Percentiles rank a stretch among this genome's conserved stretches.
phyloP scores from a whole-genome alignment of 2,329 filamentous ascomycete genomes.

The Ophiocordyceps camponoti-saundersi region DNA sequence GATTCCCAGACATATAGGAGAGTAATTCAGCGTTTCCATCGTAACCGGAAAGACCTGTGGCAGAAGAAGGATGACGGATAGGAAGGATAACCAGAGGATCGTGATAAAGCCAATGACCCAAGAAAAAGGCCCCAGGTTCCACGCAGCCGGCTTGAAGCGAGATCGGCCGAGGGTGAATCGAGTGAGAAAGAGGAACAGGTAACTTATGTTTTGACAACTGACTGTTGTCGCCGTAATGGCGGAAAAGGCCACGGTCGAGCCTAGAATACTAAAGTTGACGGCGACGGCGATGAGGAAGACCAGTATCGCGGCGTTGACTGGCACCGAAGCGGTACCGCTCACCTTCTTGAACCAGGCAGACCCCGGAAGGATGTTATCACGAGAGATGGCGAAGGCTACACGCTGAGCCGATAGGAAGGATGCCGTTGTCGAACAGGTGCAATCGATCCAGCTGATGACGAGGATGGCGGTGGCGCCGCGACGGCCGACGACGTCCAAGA shows the following conservation, averaged over 20 bases:
- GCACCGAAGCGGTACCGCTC: background rate
- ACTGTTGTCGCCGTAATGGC: constrained; percentile 1
- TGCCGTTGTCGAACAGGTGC: constrained; percentile 2
- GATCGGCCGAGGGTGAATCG: constrained; percentile 1
- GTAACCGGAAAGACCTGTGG: constrained; percentile 2
- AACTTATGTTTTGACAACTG: constrained; percentile 1
- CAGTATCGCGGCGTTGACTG: constrained; percentile 1
- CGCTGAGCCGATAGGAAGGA: constrained; percentile 1
- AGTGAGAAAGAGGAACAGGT: constrained; percentile 1
- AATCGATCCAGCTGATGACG: constrained; percentile 1
- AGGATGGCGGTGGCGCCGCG: constrained; percentile 1
- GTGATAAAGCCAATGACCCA: background rate
- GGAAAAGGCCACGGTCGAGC: constrained; percentile 1
- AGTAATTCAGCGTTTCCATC: constrained; percentile 1
- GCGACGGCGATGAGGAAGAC: background rate
- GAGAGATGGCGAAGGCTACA: constrained; percentile 1
- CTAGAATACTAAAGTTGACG: constrained; percentile 1
- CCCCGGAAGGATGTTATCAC: constrained; percentile 1
- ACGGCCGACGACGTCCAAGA: constrained; percentile 1
- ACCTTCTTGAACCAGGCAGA: background rate
- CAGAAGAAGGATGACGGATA: constrained; percentile 1
- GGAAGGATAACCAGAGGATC: constrained; percentile 1
- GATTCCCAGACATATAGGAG: constrained; percentile 1
- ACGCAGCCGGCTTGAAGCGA: constrained; percentile 1
- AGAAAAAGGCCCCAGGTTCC: constrained; percentile 1